Evolutionary conservation across 768 basidiomycete species (phyloP).

Genomic region (Mrakia frigida): DNA sequence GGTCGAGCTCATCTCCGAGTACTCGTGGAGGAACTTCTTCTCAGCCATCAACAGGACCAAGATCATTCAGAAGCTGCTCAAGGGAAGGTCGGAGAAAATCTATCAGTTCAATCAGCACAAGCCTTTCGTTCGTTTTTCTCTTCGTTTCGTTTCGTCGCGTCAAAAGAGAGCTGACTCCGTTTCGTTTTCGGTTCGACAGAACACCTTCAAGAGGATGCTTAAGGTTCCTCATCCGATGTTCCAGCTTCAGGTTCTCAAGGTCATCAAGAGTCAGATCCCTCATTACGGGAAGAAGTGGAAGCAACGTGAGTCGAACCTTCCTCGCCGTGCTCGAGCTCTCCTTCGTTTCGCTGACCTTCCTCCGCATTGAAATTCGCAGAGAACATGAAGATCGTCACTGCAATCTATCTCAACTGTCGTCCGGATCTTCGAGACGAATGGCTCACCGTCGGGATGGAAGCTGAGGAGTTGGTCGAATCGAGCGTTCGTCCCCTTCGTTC

Average conservation of each 20-base stretch:
- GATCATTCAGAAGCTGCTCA: constrained; percentile 95
- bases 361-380: constrained; percentile 51
- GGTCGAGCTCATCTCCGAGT: constrained; percentile 84
- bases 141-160: not conserved
- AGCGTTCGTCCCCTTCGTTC: constrained; percentile 54
- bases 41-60: constrained; percentile 94
- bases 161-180: not conserved
- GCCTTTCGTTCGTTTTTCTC: constrained; percentile 61
- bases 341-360: not conserved
- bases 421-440: constrained; percentile 97
- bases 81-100: constrained; percentile 87
- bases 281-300: constrained; percentile 98
- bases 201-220: constrained; percentile 89
- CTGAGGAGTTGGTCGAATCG: constrained; percentile 78
- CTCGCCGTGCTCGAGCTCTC: not conserved
- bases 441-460: constrained; percentile 87
- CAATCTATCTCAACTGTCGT: constrained; percentile 94
- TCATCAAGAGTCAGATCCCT: constrained; percentile 98
- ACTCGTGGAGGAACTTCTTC: constrained; percentile 97
- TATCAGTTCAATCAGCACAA: constrained; percentile 97
- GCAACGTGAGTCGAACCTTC: constrained; percentile 61
- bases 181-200: constrained; percentile 50
- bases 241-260: constrained; percentile 88
- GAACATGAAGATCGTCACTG: constrained; percentile 99
- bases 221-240: constrained; percentile 90